phyloP scores from a whole-genome alignment of 78 protist genomes.

The Isochrysis galbana region DNA sequence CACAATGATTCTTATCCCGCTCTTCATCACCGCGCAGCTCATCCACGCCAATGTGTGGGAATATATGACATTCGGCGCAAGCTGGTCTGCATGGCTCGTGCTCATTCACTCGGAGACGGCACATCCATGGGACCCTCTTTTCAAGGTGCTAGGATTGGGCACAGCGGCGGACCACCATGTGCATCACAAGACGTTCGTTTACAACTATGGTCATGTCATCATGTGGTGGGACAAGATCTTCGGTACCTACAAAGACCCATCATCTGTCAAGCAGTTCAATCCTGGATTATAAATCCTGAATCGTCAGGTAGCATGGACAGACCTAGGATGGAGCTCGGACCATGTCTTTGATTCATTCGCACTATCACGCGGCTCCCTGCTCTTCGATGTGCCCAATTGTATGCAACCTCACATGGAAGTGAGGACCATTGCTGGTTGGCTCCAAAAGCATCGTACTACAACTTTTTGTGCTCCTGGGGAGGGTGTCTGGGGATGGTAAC shows the following conservation, averaged over 20 bases:
- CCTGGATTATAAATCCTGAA: too few relatives aligned
- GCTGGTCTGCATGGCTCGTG: constrained; percentile 22
- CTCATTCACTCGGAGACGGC: constrained; percentile 43
- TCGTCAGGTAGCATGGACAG: too few relatives aligned
- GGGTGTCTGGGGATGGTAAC: too few relatives aligned
- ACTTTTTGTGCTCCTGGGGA: too few relatives aligned
- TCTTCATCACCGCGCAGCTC: neutral
- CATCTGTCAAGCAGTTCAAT: too few relatives aligned
- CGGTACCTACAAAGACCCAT: constrained; percentile 45
- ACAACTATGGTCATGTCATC: constrained; percentile 58
- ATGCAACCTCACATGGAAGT: too few relatives aligned
- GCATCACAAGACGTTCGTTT: constrained; percentile 48
- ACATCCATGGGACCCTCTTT: constrained; percentile 52
- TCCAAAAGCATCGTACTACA: too few relatives aligned
- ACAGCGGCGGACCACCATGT: constrained; percentile 65
- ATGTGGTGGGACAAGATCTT: constrained; percentile 45
- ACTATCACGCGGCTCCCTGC: too few relatives aligned
- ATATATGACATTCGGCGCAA: constrained; percentile 45
- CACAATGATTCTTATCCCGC: constrained; percentile 50
- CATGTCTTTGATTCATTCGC: too few relatives aligned
- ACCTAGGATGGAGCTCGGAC: too few relatives aligned
- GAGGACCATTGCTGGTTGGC: too few relatives aligned
- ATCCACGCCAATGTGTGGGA: constrained; percentile 43
- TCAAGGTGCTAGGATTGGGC: constrained; percentile 30
- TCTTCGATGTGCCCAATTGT: too few relatives aligned